Evolutionary conservation across 108 stramenopile genomes (phyloP), one percentile per base, ranked within the genome.

Genomic region (Cyclotella sp.): DNA sequence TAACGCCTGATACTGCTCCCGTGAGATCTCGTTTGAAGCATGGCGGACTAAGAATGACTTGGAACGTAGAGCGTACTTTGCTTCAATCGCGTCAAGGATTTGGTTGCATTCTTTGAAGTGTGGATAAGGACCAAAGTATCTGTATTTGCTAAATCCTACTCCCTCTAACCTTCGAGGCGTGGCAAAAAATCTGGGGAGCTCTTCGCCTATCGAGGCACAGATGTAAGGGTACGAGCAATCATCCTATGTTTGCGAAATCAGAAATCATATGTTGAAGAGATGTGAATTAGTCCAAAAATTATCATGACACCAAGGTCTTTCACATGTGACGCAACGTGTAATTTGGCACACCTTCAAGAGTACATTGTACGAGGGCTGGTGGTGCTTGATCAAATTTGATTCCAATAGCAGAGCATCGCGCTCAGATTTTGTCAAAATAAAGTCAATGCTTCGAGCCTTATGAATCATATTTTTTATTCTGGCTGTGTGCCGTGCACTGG

Each of bases 101-200:
- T 15, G 40, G 61, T 82, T 83, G 27, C 82, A 52, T 51, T 90
- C 90, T 11, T 24, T 53, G 58, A 69, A 87, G 52, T 84, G 51
- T 52, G 87, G 86, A 75, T 90, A 90, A 9, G 90, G 90, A 28
- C 90, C 90, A 85, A 86, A 90, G 43, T 90, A 90, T 42, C 73
- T 81, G 57, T 85, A 85, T 45, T 65, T 73, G 45, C 8, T 24
- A 69, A 43, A 7, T 49, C 59, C 15, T 51, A 53, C 24, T 77
- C 52, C 24, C 3, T 21, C 24, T 26, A 57, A 2, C 27, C 62
- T 42, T 18, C 75, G 72, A n/a, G 91, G 88, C n/a, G 82, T 85
- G 12, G 78, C 77, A 15, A 57, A 55, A 22, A 89, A 88, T 29
- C 41, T 63, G 14, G 91, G 91, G 22, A 79, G 79, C 27, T 45